These are phyloP conservation scores for Wickerhamiella spandovensis DNA, from an alignment of 805 yeast species.

Conservation along the genomic window DNA sequence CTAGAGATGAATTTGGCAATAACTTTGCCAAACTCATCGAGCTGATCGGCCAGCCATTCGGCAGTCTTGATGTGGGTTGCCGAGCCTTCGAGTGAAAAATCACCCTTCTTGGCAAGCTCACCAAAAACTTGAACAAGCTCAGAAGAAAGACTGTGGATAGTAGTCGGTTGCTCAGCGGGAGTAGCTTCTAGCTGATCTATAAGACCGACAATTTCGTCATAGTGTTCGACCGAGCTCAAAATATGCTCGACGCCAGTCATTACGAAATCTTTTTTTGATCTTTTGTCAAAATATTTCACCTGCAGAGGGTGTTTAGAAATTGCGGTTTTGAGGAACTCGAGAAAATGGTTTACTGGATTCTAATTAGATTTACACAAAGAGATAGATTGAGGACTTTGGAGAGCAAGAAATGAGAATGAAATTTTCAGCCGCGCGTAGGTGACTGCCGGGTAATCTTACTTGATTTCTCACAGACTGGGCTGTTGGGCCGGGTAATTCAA, in stretches of 20 bases:
- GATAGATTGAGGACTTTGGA: too few species aligned
- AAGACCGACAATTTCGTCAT: slow-evolving; percentile 41
- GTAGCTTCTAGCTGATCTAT: slow-evolving; percentile 28
- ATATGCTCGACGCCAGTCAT: slow-evolving; percentile 1
- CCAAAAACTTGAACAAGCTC: slow-evolving; percentile 37
- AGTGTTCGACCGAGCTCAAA: slow-evolving; percentile 22
- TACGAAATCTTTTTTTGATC: background rate
- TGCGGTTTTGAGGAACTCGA: too few species aligned
- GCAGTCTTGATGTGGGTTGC: slow-evolving; percentile 41
- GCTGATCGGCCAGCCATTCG: slow-evolving; percentile 27
- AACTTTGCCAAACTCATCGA: slow-evolving; percentile 7
- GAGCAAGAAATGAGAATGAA: too few species aligned
- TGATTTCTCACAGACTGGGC: too few species aligned
- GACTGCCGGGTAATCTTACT: too few species aligned
- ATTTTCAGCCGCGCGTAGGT: too few species aligned
- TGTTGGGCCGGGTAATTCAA: too few species aligned
- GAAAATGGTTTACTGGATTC: too few species aligned
- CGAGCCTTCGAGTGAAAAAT: slow-evolving; percentile 34
- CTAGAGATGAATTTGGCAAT: background rate
- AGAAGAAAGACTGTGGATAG: slow-evolving; percentile 18
- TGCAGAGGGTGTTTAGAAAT: too few species aligned
- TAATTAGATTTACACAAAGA: too few species aligned
- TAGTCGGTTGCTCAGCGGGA: slow-evolving; percentile 13
- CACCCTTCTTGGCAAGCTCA: slow-evolving; percentile 31
- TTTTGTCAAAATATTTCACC: background rate